Evolutionary conservation across 331 rosid species (phyloP), one percentile per base, ranked within the genome.

Genomic region (Acacia concinna): DNA sequence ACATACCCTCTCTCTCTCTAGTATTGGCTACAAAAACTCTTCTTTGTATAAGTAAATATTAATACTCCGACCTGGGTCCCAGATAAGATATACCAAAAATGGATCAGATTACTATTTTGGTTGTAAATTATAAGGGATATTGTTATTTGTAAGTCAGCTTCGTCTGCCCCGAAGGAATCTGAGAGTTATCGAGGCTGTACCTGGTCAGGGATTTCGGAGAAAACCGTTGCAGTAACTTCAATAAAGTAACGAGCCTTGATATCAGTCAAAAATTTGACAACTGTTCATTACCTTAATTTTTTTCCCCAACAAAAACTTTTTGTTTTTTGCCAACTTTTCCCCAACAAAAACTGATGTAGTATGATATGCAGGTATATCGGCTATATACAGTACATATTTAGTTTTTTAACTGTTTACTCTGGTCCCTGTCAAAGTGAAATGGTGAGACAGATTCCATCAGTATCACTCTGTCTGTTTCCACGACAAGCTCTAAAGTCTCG

Each of bases 1-100:
- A 59, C 34, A 57, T 64, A 68, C 38, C 57, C 73, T 17, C 70
- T 82, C 82, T 82, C 82, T 71, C 44, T 56, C 73, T 37, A 38
- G 60, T 72, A 1, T 28, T 47, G 73, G 34, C 34, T 5, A 38
- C 12, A 38, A 27, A 20, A 9, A n/a, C 51, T 40, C 72, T 38
- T 37, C 32, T 41, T 65, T 21, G n/a, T 68, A 52, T 68, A 68
- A n/a, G 73, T 68, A 23, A 47, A 23, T 41, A 8, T 3, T 12
- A 41, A 41, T 41, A 37, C 41, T 6, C 41, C 41, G 41, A 37
- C 41, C 38, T 37, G 25, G 25, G 32, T n/a, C 21, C 51, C 28
- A 67, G 20, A 37, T 31, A 67, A 67, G 47, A 51, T 5, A 67
- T n/a, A 20, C 20, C n/a, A 20, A 20, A 11, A 66, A 20, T n/a